Evolutionary conservation across 257 asterid species (phyloP).

Genomic region (Solanum pinnatisectum): DNA sequence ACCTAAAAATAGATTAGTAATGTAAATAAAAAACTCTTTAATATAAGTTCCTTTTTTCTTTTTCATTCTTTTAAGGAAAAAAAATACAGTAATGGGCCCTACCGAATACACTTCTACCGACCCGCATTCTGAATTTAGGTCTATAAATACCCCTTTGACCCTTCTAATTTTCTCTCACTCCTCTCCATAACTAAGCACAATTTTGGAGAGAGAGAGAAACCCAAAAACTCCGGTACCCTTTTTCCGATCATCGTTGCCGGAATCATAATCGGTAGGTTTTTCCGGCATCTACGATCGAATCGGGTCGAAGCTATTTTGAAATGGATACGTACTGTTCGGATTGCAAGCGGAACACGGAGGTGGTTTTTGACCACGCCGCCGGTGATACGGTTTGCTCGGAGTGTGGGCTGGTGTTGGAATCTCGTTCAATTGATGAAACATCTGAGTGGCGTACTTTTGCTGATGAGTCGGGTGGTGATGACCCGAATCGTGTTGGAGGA

Average conservation of each 20-base stretch:
- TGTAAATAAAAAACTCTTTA: background rate
- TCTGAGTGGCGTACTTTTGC: conserved; percentile 97
- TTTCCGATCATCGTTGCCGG: background rate
- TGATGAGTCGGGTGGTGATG: conserved; percentile 87
- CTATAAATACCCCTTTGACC: background rate
- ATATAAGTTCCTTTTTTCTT: background rate
- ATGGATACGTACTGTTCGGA: conserved; percentile 68
- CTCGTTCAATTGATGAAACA: conserved; percentile 78
- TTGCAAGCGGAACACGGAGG: conserved; percentile 91
- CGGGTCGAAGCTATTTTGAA: background rate
- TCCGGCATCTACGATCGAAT: background rate
- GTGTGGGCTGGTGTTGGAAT: conserved; percentile 94
- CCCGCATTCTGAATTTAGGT: background rate
- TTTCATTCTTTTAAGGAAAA: background rate
- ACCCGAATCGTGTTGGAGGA: conserved; percentile 90
- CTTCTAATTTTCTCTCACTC: background rate
- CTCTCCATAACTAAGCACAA: background rate
- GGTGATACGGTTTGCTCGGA: conserved; percentile 98
- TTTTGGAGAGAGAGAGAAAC: background rate
- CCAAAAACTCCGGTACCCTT: background rate
- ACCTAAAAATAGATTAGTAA: background rate
- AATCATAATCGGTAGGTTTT: background rate
- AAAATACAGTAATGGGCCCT: background rate
- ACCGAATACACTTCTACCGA: background rate
- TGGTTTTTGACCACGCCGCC: conserved; percentile 83